Percentiles rank a stretch among this genome's conserved stretches.
Evolutionary conservation across 2,329 filamentous ascomycete species (phyloP).

Genomic region (Aspergillus pseudotamarii): DNA sequence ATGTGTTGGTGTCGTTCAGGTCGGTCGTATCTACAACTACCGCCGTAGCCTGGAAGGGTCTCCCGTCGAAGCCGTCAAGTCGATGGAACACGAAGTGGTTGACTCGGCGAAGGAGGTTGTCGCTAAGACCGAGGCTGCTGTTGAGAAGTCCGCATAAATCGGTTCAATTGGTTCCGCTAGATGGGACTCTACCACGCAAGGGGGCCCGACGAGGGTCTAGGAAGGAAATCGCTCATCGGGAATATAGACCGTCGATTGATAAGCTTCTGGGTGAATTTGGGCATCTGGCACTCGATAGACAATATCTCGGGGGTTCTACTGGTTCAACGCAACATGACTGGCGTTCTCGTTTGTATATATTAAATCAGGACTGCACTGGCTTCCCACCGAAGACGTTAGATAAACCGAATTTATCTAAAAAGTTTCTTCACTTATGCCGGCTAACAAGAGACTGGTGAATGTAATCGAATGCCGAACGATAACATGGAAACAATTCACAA

Average conservation of each 20-base stretch:
- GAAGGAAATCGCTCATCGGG: not conserved
- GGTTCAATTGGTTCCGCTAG: not conserved
- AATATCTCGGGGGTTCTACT: not conserved
- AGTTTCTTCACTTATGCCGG: not conserved
- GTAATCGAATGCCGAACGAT: not conserved
- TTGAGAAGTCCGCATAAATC: conserved; percentile 27
- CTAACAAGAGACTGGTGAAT: not conserved
- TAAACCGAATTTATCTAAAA: conserved; percentile 2
- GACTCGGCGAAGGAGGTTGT: conserved; percentile 38
- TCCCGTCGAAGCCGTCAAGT: conserved; percentile 40
- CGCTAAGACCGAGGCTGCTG: conserved; percentile 33
- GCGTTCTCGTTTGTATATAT: not conserved
- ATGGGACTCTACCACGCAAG: not conserved
- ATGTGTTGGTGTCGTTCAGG: conserved; percentile 80
- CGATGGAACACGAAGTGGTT: conserved; percentile 40
- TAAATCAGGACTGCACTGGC: not conserved
- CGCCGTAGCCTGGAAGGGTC: conserved; percentile 58
- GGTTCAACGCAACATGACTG: not conserved
- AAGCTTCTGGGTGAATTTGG: not conserved
- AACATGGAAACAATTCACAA: no score
- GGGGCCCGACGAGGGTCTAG: not conserved
- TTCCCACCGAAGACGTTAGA: not conserved
- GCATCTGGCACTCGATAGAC: not conserved
- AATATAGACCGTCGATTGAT: not conserved
- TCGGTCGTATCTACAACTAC: conserved; percentile 72